Evolutionary conservation across 306 rosid species (phyloP).

Genomic region (Biancaea sappan): DNA sequence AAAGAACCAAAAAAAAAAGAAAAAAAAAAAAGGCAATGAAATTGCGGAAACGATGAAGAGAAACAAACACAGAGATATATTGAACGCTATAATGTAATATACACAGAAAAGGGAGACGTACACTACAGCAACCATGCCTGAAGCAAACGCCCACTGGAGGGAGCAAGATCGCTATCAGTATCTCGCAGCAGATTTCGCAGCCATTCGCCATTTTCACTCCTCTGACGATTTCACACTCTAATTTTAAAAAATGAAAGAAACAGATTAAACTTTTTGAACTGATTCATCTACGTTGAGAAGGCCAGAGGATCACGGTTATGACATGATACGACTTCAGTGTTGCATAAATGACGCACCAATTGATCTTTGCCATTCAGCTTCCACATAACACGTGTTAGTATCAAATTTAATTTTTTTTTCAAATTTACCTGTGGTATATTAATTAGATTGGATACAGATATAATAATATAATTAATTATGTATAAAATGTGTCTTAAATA

Average conservation of each 20-base stretch:
- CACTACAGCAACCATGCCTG: constrained; percentile 87
- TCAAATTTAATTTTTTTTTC: too few species aligned
- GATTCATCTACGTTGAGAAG: neutral
- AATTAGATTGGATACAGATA: too few species aligned
- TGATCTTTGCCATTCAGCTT: neutral
- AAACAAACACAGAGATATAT: neutral
- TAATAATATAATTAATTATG: too few species aligned
- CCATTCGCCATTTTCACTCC: constrained; percentile 53
- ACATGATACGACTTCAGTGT: neutral
- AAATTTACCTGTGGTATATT: too few species aligned
- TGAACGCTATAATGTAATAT: neutral
- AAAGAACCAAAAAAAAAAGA: neutral
- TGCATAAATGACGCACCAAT: neutral
- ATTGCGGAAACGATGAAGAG: neutral
- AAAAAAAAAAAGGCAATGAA: neutral
- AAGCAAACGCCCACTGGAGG: constrained; percentile 85
- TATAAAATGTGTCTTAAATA: too few species aligned
- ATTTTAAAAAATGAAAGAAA: neutral
- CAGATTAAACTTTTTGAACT: neutral
- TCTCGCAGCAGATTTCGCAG: constrained; percentile 71
- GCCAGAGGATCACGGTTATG: neutral
- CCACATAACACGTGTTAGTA: too few species aligned
- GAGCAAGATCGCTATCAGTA: constrained; percentile 64
- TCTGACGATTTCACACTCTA: neutral
- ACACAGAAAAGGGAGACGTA: constrained; percentile 25